These are phyloP conservation scores for Ustilaginoidea virens DNA, from an alignment of 2,329 filamentous ascomycete species.

Conservation along the genomic window DNA sequence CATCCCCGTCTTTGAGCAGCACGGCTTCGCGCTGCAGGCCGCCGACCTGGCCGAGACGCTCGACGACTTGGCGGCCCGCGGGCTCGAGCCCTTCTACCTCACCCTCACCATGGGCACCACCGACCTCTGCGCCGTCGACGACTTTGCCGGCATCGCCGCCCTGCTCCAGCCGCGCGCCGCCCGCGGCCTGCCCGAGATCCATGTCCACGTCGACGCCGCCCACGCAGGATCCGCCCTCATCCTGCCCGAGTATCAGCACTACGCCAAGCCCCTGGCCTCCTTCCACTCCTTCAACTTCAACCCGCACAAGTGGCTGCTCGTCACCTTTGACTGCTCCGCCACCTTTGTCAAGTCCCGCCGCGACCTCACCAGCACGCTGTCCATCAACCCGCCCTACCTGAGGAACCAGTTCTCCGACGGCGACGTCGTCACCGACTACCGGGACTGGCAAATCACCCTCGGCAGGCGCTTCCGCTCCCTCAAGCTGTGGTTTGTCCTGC, in stretches of 20 bases:
- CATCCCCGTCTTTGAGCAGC: slow-evolving; percentile 44
- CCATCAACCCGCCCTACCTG: slow-evolving; percentile 68
- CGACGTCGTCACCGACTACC: slow-evolving; percentile 82
- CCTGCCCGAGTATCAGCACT: slow-evolving; percentile 62
- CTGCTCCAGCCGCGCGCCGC: slow-evolving; percentile 17
- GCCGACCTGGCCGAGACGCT: slow-evolving; percentile 44
- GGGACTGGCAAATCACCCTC: slow-evolving; percentile 93
- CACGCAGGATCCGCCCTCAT: slow-evolving; percentile 80
- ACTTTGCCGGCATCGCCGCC: slow-evolving; percentile 52
- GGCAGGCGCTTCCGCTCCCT: slow-evolving; percentile 75
- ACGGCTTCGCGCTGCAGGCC: slow-evolving; percentile 58
- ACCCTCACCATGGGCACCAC: slow-evolving; percentile 78
- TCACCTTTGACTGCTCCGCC: slow-evolving; percentile 77
- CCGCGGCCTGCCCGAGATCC: slow-evolving; percentile 38
- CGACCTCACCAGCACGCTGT: slow-evolving; percentile 66
- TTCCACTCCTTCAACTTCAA: slow-evolving; percentile 92
- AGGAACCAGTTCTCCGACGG: slow-evolving; percentile 65
- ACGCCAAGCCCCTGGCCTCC: slow-evolving; percentile 41
- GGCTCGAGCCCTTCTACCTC: slow-evolving; percentile 73
- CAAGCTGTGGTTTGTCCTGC: slow-evolving; percentile 91
- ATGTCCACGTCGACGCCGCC: slow-evolving; percentile 89
- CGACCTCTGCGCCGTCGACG: slow-evolving; percentile 74
- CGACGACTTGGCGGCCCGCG: slow-evolving; percentile 47
- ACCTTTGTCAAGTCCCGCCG: slow-evolving; percentile 62
- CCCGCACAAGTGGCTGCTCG: slow-evolving; percentile 94